phyloP scores from a whole-genome alignment of 2,329 filamentous ascomycete genomes.

The Hymenoscyphus scutula region DNA sequence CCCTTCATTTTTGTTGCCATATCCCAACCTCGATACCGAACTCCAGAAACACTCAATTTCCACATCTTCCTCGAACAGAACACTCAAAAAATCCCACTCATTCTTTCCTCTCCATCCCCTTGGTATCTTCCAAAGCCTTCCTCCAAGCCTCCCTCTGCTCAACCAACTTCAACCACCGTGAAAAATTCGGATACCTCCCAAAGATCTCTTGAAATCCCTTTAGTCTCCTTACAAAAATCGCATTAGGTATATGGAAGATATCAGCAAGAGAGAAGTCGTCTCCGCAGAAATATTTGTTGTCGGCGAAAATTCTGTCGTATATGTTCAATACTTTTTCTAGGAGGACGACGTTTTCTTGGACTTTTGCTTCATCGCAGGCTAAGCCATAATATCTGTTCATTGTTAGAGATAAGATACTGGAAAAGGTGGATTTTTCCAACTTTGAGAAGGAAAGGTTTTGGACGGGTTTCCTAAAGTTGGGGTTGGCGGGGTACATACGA shows the following conservation, averaged over 20 bases:
- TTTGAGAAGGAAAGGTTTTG: background rate
- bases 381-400: conserved; percentile 13
- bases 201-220: conserved; percentile 21
- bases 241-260: conserved; percentile 32
- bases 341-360: conserved; percentile 13
- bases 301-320: conserved; percentile 31
- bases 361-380: conserved; percentile 18
- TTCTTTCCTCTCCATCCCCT: background rate
- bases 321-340: conserved; percentile 26
- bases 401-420: background rate
- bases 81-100: too few species aligned
- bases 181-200: conserved; percentile 24
- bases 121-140: conserved; percentile 9
- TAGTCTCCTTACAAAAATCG: conserved; percentile 17
- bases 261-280: conserved; percentile 32
- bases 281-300: conserved; percentile 32
- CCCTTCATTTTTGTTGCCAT: too few species aligned
- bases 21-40: too few species aligned
- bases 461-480: background rate
- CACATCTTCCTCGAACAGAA: too few species aligned
- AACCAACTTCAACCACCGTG: conserved; percentile 25
- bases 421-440: background rate
- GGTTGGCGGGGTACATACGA: conserved; percentile 14
- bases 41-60: too few species aligned
- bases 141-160: conserved; percentile 27